A percentile compares a stretch with the other conserved stretches of the same genome.
These are phyloP conservation scores for Lolium rigidum DNA, from an alignment of 176 grass and related monocot genomes.

Conservation along the genomic window DNA sequence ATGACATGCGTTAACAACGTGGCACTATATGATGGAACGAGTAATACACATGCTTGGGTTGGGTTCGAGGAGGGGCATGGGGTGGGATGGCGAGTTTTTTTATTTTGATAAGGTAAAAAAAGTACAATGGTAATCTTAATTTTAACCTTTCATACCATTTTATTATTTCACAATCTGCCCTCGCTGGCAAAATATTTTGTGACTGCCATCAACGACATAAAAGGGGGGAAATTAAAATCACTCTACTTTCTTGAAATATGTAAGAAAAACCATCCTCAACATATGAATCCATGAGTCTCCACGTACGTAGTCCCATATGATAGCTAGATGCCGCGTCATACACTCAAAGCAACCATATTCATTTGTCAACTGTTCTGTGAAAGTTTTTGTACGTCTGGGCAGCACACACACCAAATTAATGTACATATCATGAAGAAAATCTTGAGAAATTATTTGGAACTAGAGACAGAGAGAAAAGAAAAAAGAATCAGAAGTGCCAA, in stretches of 20 bases:
- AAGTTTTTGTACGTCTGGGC: neutral
- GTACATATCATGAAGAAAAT: neutral
- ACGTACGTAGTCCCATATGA: neutral
- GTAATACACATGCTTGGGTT: neutral
- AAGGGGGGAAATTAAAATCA: neutral
- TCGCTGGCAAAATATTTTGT: neutral
- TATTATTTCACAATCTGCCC: neutral
- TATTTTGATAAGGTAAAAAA: neutral
- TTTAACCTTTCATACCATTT: neutral
- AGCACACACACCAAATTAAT: neutral
- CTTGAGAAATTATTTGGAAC: neutral
- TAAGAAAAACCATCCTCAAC: neutral
- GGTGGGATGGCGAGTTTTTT: neutral
- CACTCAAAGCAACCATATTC: neutral
- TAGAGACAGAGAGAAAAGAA: neutral
- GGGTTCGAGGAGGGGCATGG: neutral
- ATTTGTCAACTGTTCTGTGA: neutral
- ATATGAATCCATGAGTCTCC: neutral
- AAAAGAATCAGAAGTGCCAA: no score
- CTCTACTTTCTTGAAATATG: neutral
- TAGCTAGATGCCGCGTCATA: no score
- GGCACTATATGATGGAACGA: neutral
- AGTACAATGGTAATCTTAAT: neutral
- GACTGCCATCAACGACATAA: neutral
- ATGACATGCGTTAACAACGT: neutral